These are phyloP conservation scores for Paradendryphiella salina DNA, from an alignment of 2,329 filamentous ascomycete genomes.

Conservation along the genomic window DNA sequence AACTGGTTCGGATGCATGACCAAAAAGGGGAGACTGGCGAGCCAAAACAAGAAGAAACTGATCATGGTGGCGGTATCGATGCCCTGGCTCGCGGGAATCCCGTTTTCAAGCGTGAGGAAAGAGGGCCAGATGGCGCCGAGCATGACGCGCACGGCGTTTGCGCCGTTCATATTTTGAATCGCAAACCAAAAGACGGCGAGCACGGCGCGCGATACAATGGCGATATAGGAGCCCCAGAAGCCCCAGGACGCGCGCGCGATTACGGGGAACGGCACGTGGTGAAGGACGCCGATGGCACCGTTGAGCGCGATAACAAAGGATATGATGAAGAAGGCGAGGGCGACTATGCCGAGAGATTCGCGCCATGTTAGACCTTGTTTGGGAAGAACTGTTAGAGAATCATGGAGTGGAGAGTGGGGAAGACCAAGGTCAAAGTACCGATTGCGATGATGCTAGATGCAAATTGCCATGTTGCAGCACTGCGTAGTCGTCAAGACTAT, in stretches of 20 bases:
- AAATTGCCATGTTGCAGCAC: slow-evolving; percentile 59
- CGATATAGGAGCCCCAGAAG: slow-evolving; percentile 60
- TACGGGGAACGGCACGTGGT: slow-evolving; percentile 61
- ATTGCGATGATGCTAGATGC: slow-evolving; percentile 46
- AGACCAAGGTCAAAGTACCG: slow-evolving; percentile 24
- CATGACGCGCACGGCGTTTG: slow-evolving; percentile 57
- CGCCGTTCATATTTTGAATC: slow-evolving; percentile 67
- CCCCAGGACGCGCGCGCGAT: slow-evolving; percentile 59
- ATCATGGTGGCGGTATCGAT: slow-evolving; percentile 62
- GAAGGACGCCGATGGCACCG: slow-evolving; percentile 53
- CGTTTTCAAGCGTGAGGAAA: slow-evolving; percentile 58
- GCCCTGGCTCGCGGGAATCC: slow-evolving; percentile 55
- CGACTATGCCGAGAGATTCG: slow-evolving; percentile 59
- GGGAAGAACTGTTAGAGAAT: background rate
- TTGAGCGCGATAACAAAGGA: slow-evolving; percentile 64
- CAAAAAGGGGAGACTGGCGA: slow-evolving; percentile 58
- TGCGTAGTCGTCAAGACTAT: slow-evolving; percentile 12
- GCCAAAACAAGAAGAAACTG: slow-evolving; percentile 62
- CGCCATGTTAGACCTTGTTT: slow-evolving; percentile 60
- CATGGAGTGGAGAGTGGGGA: background rate
- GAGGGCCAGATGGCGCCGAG: slow-evolving; percentile 62
- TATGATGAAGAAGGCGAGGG: slow-evolving; percentile 57
- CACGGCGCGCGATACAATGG: slow-evolving; percentile 58
- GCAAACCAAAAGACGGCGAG: slow-evolving; percentile 66
- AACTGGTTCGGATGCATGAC: slow-evolving; percentile 61